Evolutionary conservation across 2,329 filamentous ascomycete species (phyloP).

Genomic region (Plenodomus lindquistii): DNA sequence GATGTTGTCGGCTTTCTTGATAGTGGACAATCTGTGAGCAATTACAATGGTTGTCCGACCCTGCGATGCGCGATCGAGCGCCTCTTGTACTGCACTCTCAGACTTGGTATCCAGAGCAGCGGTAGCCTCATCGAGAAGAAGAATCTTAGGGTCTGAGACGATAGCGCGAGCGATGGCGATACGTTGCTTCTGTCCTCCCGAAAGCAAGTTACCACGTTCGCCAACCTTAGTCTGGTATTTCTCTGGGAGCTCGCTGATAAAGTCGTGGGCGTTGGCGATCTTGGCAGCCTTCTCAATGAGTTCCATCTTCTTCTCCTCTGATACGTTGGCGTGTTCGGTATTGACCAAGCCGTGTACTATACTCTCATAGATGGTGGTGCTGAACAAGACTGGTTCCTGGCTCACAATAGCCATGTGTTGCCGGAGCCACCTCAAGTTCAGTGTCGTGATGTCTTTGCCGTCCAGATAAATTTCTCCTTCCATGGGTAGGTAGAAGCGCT

Average conservation of each 20-base stretch:
- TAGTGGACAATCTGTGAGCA: constrained; percentile 91
- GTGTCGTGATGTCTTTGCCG: constrained; percentile 74
- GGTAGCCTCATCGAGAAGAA: constrained; percentile 93
- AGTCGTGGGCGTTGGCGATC: constrained; percentile 94
- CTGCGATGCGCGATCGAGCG: constrained; percentile 80
- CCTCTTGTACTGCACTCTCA: constrained; percentile 91
- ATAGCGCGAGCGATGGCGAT: constrained; percentile 92
- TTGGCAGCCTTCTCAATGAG: constrained; percentile 80
- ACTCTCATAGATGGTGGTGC: constrained; percentile 85
- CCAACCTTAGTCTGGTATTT: constrained; percentile 95
- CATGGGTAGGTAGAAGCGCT: constrained; percentile 92
- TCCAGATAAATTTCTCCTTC: constrained; percentile 78
- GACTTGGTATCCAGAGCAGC: constrained; percentile 92
- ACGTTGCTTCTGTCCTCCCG: constrained; percentile 94
- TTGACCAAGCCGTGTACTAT: constrained; percentile 91
- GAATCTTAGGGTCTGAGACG: constrained; percentile 86
- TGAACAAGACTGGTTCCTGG: constrained; percentile 90
- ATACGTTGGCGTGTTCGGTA: constrained; percentile 69
- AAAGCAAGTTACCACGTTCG: constrained; percentile 88
- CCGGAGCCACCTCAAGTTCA: constrained; percentile 89
- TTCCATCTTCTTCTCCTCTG: constrained; percentile 68
- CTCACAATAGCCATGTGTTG: constrained; percentile 91
- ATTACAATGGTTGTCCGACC: constrained; percentile 95
- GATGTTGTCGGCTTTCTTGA: constrained; percentile 93
- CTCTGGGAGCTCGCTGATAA: constrained; percentile 79